Evolutionary conservation across 1,139 yeast genomes (phyloP), one percentile per base, ranked within the genome.

Genomic region (Scheffersomyces insectosa): DNA sequence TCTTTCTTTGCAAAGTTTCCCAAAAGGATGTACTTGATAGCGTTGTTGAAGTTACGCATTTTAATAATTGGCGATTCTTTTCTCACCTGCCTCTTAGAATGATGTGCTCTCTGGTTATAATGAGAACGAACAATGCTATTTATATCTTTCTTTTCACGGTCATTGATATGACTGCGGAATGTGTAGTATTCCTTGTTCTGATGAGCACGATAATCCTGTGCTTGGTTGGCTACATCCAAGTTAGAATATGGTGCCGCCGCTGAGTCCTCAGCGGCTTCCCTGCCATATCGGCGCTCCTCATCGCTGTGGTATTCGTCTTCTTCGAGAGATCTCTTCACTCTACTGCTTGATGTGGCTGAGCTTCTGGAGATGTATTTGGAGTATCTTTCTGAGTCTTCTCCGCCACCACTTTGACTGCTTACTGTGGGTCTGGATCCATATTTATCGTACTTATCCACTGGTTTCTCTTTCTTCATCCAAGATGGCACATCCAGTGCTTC

Each of bases 21-120:
- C 42, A 93, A 80, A n/a, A 93, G 68, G 55, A 90, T 87, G 56
- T 88, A 87, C 63, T 93, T 93, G 58, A 93, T 85, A 51, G 93
- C 88, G 60, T 93, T 95, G 63, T 93, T 95, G 74, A 90, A 95
- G 54, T 87, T 86, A 47, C 97, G 75, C 48, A 95, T 72, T 57
- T 87, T 85, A 64, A 87, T 84, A 57, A 93, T 93, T 5, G 95
- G 95, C 0, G 97, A 89, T 34, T 80, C 74, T 28, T 83, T 75
- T 50, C 99, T 75, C 23, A 80, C 83, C 43, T 79, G 80, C 30
- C 70, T 68, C 49, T 83, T 82, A 2, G 93, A 79, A 51, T 80
- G 80, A 51, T 81, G 80, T 0, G 97, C 87, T 55, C 96, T 77
- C 52, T 87, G 86, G 63, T 93, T 93, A 62, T 93, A 93, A 64